A percentile compares a stretch with the other conserved stretches of the same genome.
Evolutionary conservation across 2,329 filamentous ascomycete genomes (phyloP).

Genomic region (Fusarium decemcellulare): DNA sequence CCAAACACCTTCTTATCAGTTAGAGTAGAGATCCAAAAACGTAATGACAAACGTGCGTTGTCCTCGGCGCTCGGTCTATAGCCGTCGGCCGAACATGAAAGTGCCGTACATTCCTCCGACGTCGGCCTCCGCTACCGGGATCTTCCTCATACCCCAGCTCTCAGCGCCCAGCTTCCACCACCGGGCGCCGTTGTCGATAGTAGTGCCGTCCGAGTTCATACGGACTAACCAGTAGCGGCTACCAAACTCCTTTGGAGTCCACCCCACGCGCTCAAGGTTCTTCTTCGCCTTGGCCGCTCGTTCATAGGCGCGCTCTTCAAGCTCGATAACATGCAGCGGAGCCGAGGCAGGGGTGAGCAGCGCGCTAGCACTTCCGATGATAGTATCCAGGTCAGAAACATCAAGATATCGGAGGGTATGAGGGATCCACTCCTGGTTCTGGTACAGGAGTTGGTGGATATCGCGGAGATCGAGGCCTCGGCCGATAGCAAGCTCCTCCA

Average conservation of each 20-base stretch:
- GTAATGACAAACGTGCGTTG: conserved; percentile 57
- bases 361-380: conserved; percentile 71
- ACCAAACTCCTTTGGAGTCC: conserved; percentile 80
- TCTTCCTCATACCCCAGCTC: conserved; percentile 90
- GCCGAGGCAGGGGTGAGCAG: conserved; percentile 72
- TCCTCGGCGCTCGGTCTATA: conserved; percentile 55
- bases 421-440: conserved; percentile 60
- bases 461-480: conserved; percentile 76
- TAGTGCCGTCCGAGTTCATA: conserved; percentile 54
- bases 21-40: conserved; percentile 44
- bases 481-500: conserved; percentile 84
- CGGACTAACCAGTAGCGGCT: conserved; percentile 78
- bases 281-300: conserved; percentile 74
- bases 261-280: conserved; percentile 74
- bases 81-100: conserved; percentile 73
- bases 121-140: conserved; percentile 92
- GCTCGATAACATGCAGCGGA: conserved; percentile 83
- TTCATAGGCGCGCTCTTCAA: conserved; percentile 77
- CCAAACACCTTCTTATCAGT: conserved; percentile 33
- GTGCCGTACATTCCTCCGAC: conserved; percentile 94
- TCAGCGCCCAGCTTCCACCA: conserved; percentile 88
- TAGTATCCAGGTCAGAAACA: conserved; percentile 73
- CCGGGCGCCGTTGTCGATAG: conserved; percentile 64
- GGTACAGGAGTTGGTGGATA: conserved; percentile 75
- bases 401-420: conserved; percentile 82